Evolutionary conservation across 768 basidiomycete species (phyloP), one percentile per base, ranked within the genome.

Genomic region (Boletus rubroflammeus): DNA sequence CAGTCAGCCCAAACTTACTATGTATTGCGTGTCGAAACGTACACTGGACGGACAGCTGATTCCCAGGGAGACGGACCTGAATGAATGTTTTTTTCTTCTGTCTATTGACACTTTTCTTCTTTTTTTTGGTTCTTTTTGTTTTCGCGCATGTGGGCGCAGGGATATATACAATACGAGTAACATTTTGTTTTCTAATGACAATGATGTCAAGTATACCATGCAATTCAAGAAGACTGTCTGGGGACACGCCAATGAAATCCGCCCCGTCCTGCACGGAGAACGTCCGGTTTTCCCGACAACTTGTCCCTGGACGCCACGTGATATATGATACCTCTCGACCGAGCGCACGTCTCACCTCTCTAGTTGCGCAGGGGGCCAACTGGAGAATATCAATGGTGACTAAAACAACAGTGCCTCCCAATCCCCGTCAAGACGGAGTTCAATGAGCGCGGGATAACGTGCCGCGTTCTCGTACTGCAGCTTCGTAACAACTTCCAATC

Each of bases 101-200:
- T 39, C 53, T 42, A 46, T 45, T 54, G 58, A 66, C 64, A n/a
- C 47, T 60, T 53, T 53, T 59, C 29, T 35, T 39, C 46, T n/a
- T 46, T 17, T 21, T 45, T 57, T 68, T 60, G 29, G 51, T 50
- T 49, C 31, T 56, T 59, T 59, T 55, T 58, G 26, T 60, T 56
- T 51, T 56, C 45, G 45, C 57, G 50, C 62, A 42, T 44, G 56
- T 59, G 54, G 50, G 53, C 47, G 50, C 45, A 55, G 56, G 62
- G 62, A 60, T 62, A 63, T 70, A 63, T 68, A 70, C 65, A 59
- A 56, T 69, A 69, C 53, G 65, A 43, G 48, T 59, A 67, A 57
- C 57, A 19, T 54, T 44, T 41, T 58, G 55, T 50, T 54, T 58
- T 19, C 32, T 67, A 69, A 69, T 66, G 58, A 71, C 58, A 51